Evolutionary conservation across 495 filamentous ascomycete genomes (phyloP), one percentile per base, ranked within the genome.

Genomic region (Barbatosphaeria neglecta): DNA sequence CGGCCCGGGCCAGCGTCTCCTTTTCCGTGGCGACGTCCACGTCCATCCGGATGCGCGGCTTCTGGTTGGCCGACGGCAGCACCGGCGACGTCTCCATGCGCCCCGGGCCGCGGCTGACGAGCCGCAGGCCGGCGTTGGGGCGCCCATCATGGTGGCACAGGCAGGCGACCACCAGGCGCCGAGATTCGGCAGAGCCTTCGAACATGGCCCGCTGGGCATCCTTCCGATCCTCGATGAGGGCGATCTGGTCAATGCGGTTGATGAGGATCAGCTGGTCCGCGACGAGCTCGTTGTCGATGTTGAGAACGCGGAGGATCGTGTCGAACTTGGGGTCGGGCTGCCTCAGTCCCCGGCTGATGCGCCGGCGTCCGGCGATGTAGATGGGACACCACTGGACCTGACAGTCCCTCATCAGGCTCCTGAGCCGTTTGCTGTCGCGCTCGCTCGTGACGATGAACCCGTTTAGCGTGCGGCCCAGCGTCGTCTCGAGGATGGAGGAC

Each of bases 221-320:
- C 10, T 68, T 56, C 16, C 84, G 67, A 37, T 78, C 64, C 37
- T 80, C 74, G 39, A 96, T 80, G 2, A 99, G 62, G 9, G 95
- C 72, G 10, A 81, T 80, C 56, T 97, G 90, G 47, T 99, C 92
- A 39, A 95, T 84, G 7, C 68, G 63, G 54, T 90, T 73, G 44
- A 78, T 81, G 59, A 99, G 87, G 59, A 99, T 83, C 24, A 97
- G 64, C 43, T 88, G 82, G 48, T 84, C 81, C 27, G 79, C 80
- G 19, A 93, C 86, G 37, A 82, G 62, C 13, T 82, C 75, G 58
- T 90, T 80, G 51, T 92, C 83, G 52, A 98, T 81, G 67, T 89
- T 79, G 35, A 98, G 72, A 5, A 83, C 77, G 41, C 86, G 74
- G 31, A 96, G 68, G 24, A 85, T 80, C 3, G 92, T 97, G 44